These are phyloP conservation scores for Ophiocordyceps australis DNA, from an alignment of 2,329 filamentous ascomycete species.

Conservation along the genomic window DNA sequence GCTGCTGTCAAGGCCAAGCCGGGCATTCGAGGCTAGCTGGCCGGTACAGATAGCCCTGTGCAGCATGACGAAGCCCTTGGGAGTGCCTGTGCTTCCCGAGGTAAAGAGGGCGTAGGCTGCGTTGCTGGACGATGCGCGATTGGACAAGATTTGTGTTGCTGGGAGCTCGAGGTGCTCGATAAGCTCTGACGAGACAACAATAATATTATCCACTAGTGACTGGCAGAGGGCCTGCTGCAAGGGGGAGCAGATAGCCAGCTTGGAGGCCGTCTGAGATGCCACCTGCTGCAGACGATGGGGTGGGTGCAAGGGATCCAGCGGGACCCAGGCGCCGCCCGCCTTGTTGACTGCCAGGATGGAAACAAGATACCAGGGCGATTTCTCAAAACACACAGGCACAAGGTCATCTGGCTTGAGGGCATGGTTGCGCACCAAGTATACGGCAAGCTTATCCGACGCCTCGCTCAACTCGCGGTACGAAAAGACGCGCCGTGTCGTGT, in stretches of 20 bases:
- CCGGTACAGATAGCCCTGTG: neutral
- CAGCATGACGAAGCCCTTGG: constrained; percentile 7
- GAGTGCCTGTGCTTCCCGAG: constrained; percentile 8
- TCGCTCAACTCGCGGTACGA: constrained; percentile 16
- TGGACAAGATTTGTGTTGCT: too few species aligned
- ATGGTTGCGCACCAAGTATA: constrained; percentile 1
- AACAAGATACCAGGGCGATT: constrained; percentile 4
- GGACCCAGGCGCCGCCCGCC: constrained; percentile 4
- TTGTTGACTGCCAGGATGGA: constrained; percentile 4
- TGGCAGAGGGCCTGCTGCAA: too few species aligned
- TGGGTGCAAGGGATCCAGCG: constrained; percentile 3
- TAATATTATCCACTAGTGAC: too few species aligned
- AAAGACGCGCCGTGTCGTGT: constrained; percentile 21
- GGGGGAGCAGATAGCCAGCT: neutral
- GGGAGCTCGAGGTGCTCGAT: too few species aligned
- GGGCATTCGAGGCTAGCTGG: neutral
- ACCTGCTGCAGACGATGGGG: neutral
- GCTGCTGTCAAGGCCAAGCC: constrained; percentile 1
- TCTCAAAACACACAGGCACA: constrained; percentile 2
- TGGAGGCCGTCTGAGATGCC: neutral
- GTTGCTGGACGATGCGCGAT: neutral
- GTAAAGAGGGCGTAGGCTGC: constrained; percentile 9
- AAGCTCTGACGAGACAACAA: too few species aligned
- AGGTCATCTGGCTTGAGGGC: constrained; percentile 5
- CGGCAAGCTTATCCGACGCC: constrained; percentile 1